phyloP scores from a whole-genome alignment of 768 basidiomycete species.

The Pilatotrama ljubarskyi region DNA sequence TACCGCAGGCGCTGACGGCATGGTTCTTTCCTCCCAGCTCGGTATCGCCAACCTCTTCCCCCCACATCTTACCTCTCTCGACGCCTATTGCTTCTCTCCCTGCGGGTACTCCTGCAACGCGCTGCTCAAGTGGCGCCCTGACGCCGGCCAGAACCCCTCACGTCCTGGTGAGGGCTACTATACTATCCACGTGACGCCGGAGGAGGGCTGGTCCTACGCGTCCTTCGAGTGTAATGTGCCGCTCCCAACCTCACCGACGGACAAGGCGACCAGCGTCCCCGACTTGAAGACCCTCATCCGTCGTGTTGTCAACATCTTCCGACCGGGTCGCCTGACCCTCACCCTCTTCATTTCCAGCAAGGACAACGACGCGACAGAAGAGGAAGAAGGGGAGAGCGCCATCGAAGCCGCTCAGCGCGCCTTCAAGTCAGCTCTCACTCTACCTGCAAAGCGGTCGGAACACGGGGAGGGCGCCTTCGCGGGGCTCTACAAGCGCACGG shows the following conservation, averaged over 20 bases:
- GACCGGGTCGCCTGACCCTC: slow-evolving; percentile 80
- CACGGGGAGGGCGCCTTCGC: slow-evolving; percentile 23
- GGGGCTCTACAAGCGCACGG: slow-evolving; percentile 73
- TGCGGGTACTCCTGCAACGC: slow-evolving; percentile 98
- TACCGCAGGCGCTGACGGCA: slow-evolving; percentile 41
- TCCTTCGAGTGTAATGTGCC: slow-evolving; percentile 99
- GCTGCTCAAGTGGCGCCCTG: slow-evolving; percentile 65
- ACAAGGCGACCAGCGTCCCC: slow-evolving; percentile 49
- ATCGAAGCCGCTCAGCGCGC: slow-evolving; percentile 74
- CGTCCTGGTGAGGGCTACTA: slow-evolving; percentile 83
- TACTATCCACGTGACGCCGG: slow-evolving; percentile 98
- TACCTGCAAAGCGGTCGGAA: slow-evolving; percentile 23
- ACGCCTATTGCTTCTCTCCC: slow-evolving; percentile 91
- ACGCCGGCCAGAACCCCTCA: slow-evolving; percentile 30
- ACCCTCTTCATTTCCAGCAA: slow-evolving; percentile 87
- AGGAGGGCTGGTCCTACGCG: slow-evolving; percentile 97
- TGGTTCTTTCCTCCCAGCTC: slow-evolving; percentile 63
- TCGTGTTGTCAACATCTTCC: slow-evolving; percentile 91
- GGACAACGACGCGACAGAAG: slow-evolving; percentile 43
- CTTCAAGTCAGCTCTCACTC: slow-evolving; percentile 64
- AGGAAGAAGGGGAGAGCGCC: slow-evolving; percentile 53
- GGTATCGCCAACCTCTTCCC: slow-evolving; percentile 87
- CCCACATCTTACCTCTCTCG: slow-evolving; percentile 72
- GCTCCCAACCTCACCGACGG: slow-evolving; percentile 42
- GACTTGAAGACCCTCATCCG: slow-evolving; percentile 80